Percentiles rank a stretch among this genome's conserved stretches.
Conservation (phyloP, 768 basidiomycete genomes). For the Suillus cothurnatus region DNA sequence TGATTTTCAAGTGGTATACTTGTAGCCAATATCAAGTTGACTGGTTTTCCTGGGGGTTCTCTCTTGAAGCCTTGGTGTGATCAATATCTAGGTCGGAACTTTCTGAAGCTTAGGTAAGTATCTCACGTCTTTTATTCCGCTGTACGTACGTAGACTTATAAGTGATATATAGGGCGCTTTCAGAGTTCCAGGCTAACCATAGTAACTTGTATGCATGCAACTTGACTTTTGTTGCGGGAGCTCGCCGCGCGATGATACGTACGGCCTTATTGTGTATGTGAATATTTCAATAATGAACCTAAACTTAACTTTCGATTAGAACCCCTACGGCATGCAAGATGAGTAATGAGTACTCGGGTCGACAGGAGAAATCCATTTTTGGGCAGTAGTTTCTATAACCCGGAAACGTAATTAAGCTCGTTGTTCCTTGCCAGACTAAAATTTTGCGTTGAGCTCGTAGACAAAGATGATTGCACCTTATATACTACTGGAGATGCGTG, state of each 20-base stretch:
- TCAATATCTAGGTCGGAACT: not conserved
- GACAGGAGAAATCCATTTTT: no score
- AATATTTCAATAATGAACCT: not conserved
- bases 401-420: no score
- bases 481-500: no score
- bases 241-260: not conserved
- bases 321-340: not conserved
- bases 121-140: not conserved
- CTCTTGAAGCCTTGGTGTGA: not conserved
- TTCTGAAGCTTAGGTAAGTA: not conserved
- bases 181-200: not conserved
- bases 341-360: no score
- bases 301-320: not conserved
- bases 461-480: conserved; percentile 19
- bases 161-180: not conserved
- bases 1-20: conserved; percentile 4
- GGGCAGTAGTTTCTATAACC: no score
- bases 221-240: not conserved
- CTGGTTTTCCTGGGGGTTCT: no score
- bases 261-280: not conserved
- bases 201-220: not conserved
- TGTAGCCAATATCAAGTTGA: conserved; percentile 5
- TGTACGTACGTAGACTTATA: not conserved
- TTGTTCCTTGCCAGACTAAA: conserved; percentile 12
- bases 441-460: conserved; percentile 9